Evolutionary conservation across 2,329 filamentous ascomycete species (phyloP), one percentile per base, ranked within the genome.

Genomic region (Mycogone perniciosa): DNA sequence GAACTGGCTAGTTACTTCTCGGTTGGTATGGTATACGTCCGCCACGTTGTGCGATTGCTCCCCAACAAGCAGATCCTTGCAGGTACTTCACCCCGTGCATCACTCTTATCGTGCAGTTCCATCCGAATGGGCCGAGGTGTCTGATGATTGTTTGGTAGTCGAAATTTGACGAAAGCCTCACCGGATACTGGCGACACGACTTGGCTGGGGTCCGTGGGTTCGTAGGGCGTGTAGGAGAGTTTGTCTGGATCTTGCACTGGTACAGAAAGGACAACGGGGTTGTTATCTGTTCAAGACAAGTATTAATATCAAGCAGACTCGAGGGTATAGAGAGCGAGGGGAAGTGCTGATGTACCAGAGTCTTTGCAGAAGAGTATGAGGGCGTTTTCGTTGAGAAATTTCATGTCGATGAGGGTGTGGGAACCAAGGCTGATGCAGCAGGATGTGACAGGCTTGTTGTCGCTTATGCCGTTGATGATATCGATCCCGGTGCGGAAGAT

Each of bases 351-450:
- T 58, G 39, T 60, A 73, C 76, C 70, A 59, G 61, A 27, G 47
- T 57, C 40, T 63, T 61, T 67, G 76, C 79, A 67, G 2, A 90
- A 74, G 1, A 88, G 57, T 48, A 89, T 72, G 2, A 90, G 63
- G 0, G 70, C 74, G 9, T 74, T 66, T 50, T 86, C 80, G 58
- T 85, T 76, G 40, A 88, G 74, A 60, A 90, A 89, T 61, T 85
- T 84, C 10, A 86, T 65, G 62, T 89, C 84, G 20, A 81, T 64
- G 11, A 84, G 67, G n/a, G 64, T 68, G 8, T 68, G 68, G 5
- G 67, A 60, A 1, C 65, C 68, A 2, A 81, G 64, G 31, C 66
- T 65, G 7, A 82, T 55, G 27, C 64, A 62, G 34, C 72, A 71
- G 4, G 67, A 65, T n/a, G 64, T 63, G 2, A 70, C 70, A 1